phyloP scores from a whole-genome alignment of 495 filamentous ascomycete species.

The Melanomma pulvis-pyrius region DNA sequence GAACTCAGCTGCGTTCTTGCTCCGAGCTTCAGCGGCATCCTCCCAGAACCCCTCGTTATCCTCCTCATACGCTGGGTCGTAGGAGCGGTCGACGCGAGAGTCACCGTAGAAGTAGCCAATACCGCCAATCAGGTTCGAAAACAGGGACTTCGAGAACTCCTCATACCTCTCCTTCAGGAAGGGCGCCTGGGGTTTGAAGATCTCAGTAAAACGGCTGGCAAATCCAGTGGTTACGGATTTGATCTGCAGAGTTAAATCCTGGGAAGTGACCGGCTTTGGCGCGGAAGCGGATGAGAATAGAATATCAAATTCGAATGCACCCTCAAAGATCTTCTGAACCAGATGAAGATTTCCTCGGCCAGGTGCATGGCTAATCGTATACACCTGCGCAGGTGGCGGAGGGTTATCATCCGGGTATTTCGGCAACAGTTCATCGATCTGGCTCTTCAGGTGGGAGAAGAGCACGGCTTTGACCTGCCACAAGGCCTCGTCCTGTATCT shows the following conservation, averaged over 20 bases:
- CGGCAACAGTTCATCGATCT: constrained; percentile 68
- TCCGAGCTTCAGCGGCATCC: constrained; percentile 77
- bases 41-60: constrained; percentile 98
- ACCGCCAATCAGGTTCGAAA: constrained; percentile 91
- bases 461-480: constrained; percentile 88
- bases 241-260: constrained; percentile 71
- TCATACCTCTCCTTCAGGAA: constrained; percentile 74
- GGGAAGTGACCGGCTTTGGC: constrained; percentile 60
- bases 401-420: constrained; percentile 70
- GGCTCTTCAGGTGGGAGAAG: constrained; percentile 75
- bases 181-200: constrained; percentile 75
- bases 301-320: constrained; percentile 90
- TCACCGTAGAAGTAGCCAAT: constrained; percentile 95
- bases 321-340: constrained; percentile 90
- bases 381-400: constrained; percentile 84
- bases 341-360: constrained; percentile 81
- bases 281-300: constrained; percentile 84
- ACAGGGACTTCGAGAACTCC: constrained; percentile 82
- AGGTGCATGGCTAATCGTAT: constrained; percentile 71
- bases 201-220: constrained; percentile 68
- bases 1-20: constrained; percentile 61
- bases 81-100: constrained; percentile 83
- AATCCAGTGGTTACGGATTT: constrained; percentile 67
- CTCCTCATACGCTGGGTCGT: constrained; percentile 88
- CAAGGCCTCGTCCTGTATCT: constrained; percentile 65